Evolutionary conservation across 768 basidiomycete species (phyloP).

Genomic region (Kwoniella sp.): DNA sequence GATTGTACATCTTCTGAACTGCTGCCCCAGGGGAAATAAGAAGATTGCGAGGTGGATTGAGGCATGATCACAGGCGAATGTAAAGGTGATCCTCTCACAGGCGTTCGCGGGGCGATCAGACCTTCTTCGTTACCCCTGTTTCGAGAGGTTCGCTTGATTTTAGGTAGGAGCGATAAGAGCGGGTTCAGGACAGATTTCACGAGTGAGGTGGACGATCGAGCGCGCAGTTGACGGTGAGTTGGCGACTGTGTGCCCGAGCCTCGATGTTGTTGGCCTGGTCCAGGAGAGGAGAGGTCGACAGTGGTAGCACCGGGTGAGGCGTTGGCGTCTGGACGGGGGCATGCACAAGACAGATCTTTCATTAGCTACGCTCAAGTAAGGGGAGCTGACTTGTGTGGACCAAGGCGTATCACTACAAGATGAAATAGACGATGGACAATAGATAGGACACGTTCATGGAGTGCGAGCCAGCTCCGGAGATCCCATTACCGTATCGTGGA

Average conservation of each 20-base stretch:
- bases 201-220: constrained; percentile 15
- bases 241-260: constrained; percentile 15
- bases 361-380: constrained; percentile 1
- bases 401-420: too few species aligned
- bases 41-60: neutral
- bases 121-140: constrained; percentile 19
- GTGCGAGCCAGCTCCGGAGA: too few species aligned
- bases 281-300: constrained; percentile 20
- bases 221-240: constrained; percentile 14
- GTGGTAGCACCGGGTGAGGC: constrained; percentile 13
- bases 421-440: too few species aligned
- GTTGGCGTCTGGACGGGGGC: neutral
- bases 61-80: constrained; percentile 26
- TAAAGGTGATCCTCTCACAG: constrained; percentile 23
- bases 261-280: neutral
- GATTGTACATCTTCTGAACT: neutral
- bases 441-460: too few species aligned
- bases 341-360: neutral
- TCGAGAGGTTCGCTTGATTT: constrained; percentile 1
- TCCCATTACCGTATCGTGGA: too few species aligned
- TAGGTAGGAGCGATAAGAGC: constrained; percentile 13
- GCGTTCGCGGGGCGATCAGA: constrained; percentile 25
- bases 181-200: constrained; percentile 23
- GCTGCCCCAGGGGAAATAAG: constrained; percentile 23
- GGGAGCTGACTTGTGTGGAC: too few species aligned